Percentiles rank a stretch among this genome's conserved stretches.
Conservation (phyloP, 371 early-diverging fungal genomes). For the Syncephalastrum racemosum region DNA sequence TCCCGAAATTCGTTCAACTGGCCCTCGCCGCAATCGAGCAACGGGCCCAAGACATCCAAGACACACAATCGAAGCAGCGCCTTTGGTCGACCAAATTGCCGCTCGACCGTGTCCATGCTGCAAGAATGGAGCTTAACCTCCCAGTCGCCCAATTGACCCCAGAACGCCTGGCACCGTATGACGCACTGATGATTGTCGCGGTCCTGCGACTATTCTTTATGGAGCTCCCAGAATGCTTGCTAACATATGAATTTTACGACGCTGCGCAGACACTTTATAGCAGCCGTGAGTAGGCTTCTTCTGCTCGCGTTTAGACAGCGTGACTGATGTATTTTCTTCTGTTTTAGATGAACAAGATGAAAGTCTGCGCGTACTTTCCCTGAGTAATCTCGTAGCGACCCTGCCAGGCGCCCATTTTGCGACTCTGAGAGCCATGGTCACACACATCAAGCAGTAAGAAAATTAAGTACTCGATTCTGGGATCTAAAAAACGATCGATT, state of each 20-base stretch:
- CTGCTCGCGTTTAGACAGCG: no score
- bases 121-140: conserved; percentile 60
- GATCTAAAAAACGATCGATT: not conserved
- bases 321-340: not conserved
- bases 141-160: conserved; percentile 50
- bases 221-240: conserved; percentile 69
- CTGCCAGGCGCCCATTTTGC: conserved; percentile 55
- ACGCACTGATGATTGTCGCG: conserved; percentile 61
- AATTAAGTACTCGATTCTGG: not conserved
- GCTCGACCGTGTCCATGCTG: conserved; percentile 62
- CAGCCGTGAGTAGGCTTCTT: conserved; percentile 37
- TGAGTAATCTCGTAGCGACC: conserved; percentile 60
- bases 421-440: conserved; percentile 48
- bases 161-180: conserved; percentile 55
- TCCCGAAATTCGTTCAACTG: conserved; percentile 60
- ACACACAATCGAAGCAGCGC: conserved; percentile 11
- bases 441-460: conserved; percentile 42
- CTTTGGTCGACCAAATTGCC: conserved; percentile 66
- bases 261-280: conserved; percentile 66
- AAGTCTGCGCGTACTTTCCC: conserved; percentile 39
- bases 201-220: conserved; percentile 65
- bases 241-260: conserved; percentile 74
- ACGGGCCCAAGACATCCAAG: not conserved
- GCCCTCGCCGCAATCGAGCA: conserved; percentile 30
- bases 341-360: conserved; percentile 42